Conservation (phyloP, 163 green algal genomes). For the Chlorella variabilis region DNA sequence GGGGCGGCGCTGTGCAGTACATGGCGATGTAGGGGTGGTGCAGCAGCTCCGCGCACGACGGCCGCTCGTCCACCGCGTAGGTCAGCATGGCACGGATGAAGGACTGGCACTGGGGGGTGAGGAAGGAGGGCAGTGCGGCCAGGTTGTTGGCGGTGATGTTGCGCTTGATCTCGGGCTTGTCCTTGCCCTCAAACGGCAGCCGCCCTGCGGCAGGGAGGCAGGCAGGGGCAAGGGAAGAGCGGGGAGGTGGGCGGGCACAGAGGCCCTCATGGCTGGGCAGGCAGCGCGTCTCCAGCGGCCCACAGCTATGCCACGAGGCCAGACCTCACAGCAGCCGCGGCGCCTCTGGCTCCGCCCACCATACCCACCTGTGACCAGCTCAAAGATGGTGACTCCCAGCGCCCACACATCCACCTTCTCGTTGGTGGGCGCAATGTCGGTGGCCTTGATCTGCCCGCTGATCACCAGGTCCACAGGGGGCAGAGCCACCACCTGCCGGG, state of each 20-base stretch:
- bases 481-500: conserved; percentile 58
- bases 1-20: conserved; percentile 8
- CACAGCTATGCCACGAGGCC: too few species aligned
- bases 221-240: neutral
- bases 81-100: conserved; percentile 62
- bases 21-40: conserved; percentile 56
- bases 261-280: too few species aligned
- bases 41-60: conserved; percentile 50
- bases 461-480: conserved; percentile 62
- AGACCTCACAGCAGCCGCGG: too few species aligned
- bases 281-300: neutral
- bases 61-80: conserved; percentile 38
- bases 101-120: conserved; percentile 45
- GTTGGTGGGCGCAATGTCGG: conserved; percentile 61
- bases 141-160: conserved; percentile 56
- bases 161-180: conserved; percentile 68
- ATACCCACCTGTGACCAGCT: conserved; percentile 73
- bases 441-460: conserved; percentile 50
- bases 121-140: conserved; percentile 38
- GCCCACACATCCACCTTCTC: conserved; percentile 84
- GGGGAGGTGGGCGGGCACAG: neutral
- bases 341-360: too few species aligned
- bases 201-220: conserved; percentile 55
- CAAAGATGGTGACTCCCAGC: conserved; percentile 78
- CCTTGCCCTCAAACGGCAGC: conserved; percentile 69